Evolutionary conservation across 2,329 filamentous ascomycete species (phyloP).

Genomic region (Paecilomyces variotii): DNA sequence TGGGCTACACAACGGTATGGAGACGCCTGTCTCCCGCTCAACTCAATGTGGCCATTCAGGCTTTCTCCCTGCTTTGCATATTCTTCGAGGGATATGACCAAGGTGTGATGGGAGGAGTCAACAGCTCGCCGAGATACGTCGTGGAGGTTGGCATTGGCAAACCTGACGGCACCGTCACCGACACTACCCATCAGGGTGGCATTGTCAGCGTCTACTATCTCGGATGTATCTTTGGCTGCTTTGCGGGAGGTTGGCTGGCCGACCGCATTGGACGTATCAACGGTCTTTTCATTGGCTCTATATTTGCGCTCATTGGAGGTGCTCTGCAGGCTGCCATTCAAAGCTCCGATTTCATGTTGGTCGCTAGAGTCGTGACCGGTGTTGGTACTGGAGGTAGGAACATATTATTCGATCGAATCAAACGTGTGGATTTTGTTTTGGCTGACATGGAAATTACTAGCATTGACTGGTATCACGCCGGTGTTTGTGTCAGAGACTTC

Average conservation of each 20-base stretch:
- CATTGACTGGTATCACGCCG: conserved; percentile 43
- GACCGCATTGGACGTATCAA: conserved; percentile 48
- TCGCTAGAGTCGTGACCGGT: conserved; percentile 44
- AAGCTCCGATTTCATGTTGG: conserved; percentile 42
- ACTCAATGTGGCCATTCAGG: conserved; percentile 32
- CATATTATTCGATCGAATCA: conserved; percentile 5
- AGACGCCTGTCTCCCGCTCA: conserved; percentile 35
- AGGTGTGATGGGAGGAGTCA: conserved; percentile 48
- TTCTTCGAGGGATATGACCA: conserved; percentile 45
- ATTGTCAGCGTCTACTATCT: conserved; percentile 49
- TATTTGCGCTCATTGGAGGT: conserved; percentile 44
- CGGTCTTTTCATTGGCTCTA: conserved; percentile 40
- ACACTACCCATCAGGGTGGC: conserved; percentile 44
- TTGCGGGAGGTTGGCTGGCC: conserved; percentile 43
- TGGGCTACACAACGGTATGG: conserved; percentile 37
- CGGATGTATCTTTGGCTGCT: conserved; percentile 44
- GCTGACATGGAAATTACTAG: conserved; percentile 11
- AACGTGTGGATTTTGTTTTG: conserved; percentile 2
- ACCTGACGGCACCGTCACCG: conserved; percentile 39
- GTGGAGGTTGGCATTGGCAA: conserved; percentile 37
- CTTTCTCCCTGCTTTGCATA: conserved; percentile 25
- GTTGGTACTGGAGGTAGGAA: conserved; percentile 42
- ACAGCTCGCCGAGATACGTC: conserved; percentile 31
- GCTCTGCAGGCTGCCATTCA: conserved; percentile 41
- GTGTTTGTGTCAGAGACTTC: conserved; percentile 44